Evolutionary conservation across 306 rosid species (phyloP).

Genomic region (Cicer yamashitae): DNA sequence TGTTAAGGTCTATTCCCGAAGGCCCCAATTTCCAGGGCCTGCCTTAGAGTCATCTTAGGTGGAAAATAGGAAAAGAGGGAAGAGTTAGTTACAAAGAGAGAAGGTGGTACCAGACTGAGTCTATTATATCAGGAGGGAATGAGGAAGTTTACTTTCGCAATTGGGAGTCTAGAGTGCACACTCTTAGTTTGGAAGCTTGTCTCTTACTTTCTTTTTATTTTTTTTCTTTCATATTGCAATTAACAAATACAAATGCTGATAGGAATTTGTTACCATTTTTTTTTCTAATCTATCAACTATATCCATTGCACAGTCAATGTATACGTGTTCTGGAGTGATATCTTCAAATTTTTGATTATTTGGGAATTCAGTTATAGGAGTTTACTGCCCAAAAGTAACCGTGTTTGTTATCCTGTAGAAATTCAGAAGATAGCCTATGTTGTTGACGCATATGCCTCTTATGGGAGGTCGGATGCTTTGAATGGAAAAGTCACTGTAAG

Average conservation of each 20-base stretch:
- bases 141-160: neutral
- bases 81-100: no score
- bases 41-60: no score
- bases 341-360: slow-evolving; percentile 33
- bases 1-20: neutral
- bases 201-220: neutral
- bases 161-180: slow-evolving; percentile 8
- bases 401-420: slow-evolving; percentile 59
- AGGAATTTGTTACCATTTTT: neutral
- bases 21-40: no score
- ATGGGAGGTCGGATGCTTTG: slow-evolving; percentile 68
- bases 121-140: neutral
- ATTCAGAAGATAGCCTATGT: slow-evolving; percentile 52
- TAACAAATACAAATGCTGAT: neutral
- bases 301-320: slow-evolving; percentile 13
- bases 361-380: slow-evolving; percentile 14
- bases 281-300: slow-evolving; percentile 12
- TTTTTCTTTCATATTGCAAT: slow-evolving; percentile 4
- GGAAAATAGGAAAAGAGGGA: no score
- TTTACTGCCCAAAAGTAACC: slow-evolving; percentile 24
- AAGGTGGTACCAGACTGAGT: neutral
- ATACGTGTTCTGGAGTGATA: slow-evolving; percentile 17
- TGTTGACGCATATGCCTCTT: slow-evolving; percentile 68
- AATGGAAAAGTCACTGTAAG: slow-evolving; percentile 74
- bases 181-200: neutral